A percentile compares a stretch with the other conserved stretches of the same genome.
Evolutionary conservation across 176 grass and related monocot genomes (phyloP).

Genomic region (Calamus simplicifolius): DNA sequence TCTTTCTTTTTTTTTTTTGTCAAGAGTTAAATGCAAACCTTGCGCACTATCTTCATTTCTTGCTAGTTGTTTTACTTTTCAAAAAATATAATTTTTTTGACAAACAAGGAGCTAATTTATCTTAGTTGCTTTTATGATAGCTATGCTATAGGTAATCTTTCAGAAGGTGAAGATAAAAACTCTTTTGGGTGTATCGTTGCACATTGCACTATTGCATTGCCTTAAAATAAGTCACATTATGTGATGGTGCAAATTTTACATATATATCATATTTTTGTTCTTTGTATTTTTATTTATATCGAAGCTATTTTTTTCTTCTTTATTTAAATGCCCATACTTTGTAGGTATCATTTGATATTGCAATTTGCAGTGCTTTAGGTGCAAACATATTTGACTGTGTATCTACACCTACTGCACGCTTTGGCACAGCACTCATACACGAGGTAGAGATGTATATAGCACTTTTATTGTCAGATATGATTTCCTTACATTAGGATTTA

Average conservation of each 20-base stretch:
- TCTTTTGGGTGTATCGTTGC: conserved; percentile 91
- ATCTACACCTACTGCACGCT: conserved; percentile 87
- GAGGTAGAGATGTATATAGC: conserved; percentile 33
- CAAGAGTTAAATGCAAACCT: too few relatives aligned
- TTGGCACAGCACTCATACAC: conserved; percentile 85
- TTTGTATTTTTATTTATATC: conserved; percentile 4
- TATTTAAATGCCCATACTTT: conserved; percentile 13
- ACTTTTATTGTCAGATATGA: too few relatives aligned
- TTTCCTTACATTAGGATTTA: too few relatives aligned
- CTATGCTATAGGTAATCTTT: conserved; percentile 97
- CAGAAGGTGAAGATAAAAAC: conserved; percentile 97
- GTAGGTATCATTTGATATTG: conserved; percentile 99
- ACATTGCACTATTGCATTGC: conserved; percentile 85
- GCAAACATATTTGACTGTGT: conserved; percentile 99
- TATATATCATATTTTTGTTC: not conserved
- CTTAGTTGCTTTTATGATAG: conserved; percentile 22
- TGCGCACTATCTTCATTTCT: not conserved
- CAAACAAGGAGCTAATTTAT: conserved; percentile 15
- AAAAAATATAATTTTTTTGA: not conserved
- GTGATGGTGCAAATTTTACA: conserved; percentile 60
- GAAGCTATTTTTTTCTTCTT: not conserved
- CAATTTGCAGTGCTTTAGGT: conserved; percentile 95
- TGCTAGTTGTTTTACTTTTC: not conserved
- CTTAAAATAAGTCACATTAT: conserved; percentile 93
- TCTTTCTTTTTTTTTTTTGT: too few relatives aligned